phyloP scores from a whole-genome alignment of 768 basidiomycete genomes.

The Leccinum longicurvipes region DNA sequence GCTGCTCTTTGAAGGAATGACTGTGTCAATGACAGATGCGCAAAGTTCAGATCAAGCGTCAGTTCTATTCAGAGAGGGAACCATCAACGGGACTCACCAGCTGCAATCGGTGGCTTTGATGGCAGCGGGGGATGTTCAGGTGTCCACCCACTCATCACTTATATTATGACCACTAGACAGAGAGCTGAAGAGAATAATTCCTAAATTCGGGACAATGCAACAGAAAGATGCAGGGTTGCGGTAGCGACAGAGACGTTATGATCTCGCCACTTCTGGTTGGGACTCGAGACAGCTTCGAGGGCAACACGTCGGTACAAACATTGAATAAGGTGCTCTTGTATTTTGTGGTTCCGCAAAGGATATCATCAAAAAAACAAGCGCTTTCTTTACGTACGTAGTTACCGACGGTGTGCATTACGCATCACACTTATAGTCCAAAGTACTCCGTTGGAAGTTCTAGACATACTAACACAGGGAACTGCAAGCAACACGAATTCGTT shows the following conservation, averaged over 20 bases:
- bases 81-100: slow-evolving; percentile 19
- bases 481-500: neutral
- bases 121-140: slow-evolving; percentile 17
- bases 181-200: slow-evolving; percentile 12
- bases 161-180: slow-evolving; percentile 17
- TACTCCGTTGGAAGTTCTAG: no score
- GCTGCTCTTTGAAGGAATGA: neutral
- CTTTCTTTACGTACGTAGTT: neutral
- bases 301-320: slow-evolving; percentile 2
- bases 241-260: slow-evolving; percentile 17
- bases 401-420: no score
- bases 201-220: slow-evolving; percentile 24
- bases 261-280: neutral
- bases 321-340: slow-evolving; percentile 28
- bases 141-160: slow-evolving; percentile 13
- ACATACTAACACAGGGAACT: neutral
- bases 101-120: slow-evolving; percentile 23
- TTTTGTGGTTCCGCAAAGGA: neutral
- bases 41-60: neutral
- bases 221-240: slow-evolving; percentile 14
- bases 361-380: slow-evolving; percentile 6
- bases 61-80: slow-evolving; percentile 1
- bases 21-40: neutral
- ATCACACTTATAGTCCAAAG: no score
- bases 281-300: neutral